phyloP scores from a whole-genome alignment of 2,329 filamentous ascomycete genomes.

The Elsinoe ampelina region DNA sequence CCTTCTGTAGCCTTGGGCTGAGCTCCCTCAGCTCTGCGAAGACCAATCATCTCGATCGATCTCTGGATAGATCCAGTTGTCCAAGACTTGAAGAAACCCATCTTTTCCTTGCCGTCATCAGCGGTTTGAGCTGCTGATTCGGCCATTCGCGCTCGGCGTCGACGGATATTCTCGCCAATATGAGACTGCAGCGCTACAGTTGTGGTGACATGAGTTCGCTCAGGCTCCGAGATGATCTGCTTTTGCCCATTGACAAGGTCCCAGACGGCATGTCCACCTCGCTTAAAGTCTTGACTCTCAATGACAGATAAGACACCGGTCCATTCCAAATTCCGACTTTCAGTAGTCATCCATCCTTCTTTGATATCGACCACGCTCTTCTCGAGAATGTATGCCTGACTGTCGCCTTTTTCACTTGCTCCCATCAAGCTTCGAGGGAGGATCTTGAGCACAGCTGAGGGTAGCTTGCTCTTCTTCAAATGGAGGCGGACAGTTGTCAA shows the following conservation, averaged over 20 bases:
- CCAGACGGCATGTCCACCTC: slow-evolving; percentile 28
- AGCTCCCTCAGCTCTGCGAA: slow-evolving; percentile 67
- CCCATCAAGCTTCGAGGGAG: slow-evolving; percentile 61
- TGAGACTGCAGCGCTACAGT: slow-evolving; percentile 63
- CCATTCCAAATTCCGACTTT: slow-evolving; percentile 73
- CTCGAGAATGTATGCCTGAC: slow-evolving; percentile 72
- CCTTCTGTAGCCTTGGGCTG: slow-evolving; percentile 73
- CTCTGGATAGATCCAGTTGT: slow-evolving; percentile 64
- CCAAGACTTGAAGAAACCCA: slow-evolving; percentile 53
- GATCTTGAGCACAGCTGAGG: slow-evolving; percentile 63
- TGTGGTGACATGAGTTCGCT: slow-evolving; percentile 59
- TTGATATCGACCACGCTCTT: slow-evolving; percentile 69
- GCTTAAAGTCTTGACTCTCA: slow-evolving; percentile 62
- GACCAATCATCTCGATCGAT: slow-evolving; percentile 69
- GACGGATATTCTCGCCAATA: slow-evolving; percentile 59
- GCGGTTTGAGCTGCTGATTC: slow-evolving; percentile 30
- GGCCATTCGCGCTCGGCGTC: slow-evolving; percentile 38
- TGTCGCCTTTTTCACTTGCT: slow-evolving; percentile 45
- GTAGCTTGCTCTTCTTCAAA: slow-evolving; percentile 71
- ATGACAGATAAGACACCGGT: slow-evolving; percentile 70
- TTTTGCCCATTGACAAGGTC: slow-evolving; percentile 21
- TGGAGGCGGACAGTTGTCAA: slow-evolving; percentile 72
- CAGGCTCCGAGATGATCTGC: slow-evolving; percentile 19
- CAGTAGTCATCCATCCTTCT: slow-evolving; percentile 74
- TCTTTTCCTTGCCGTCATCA: slow-evolving; percentile 38